Evolutionary conservation across 306 rosid genomes (phyloP), one percentile per base, ranked within the genome.

Genomic region (Adenanthera pavonina): DNA sequence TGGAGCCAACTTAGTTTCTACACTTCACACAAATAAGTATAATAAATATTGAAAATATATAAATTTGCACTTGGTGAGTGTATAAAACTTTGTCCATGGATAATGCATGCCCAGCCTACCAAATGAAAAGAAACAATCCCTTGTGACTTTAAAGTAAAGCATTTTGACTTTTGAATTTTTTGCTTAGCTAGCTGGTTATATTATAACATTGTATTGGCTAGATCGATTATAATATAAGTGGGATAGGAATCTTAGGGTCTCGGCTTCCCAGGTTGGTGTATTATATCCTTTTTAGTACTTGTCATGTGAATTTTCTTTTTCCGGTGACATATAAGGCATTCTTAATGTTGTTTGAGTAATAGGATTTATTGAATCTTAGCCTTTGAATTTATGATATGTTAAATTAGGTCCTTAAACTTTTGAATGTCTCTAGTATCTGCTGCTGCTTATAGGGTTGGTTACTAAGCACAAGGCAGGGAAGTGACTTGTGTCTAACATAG

Each of bases 181-280:
- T 56, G 11, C 19, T 0, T n/a, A 56, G n/a, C 7, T 56, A 2
- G 61, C 1, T 19, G n/a, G 33, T 54, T 10, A 17, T 54, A 17
- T n/a, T 54, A 11, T n/a, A n/a, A 16, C 30, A 25, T 25, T 25
- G 30, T 25, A 25, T 25, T 54, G 12, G 60, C 30, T n/a, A 10
- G 17, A 54, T 54, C n/a, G 60, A 6, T 54, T n/a, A 30, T n/a
- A 53, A 43, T 95, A 95, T 84, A 95, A 89, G 78, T 93, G 99
- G 99, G 91, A 92, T 56, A 87, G 86, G 64, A 88, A 72, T 81
- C 85, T 92, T 64, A 89, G 97, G 82, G 97, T 84, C 11, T 95
- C 97, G 99, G 90, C 89, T 82, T 98, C 99, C 49, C 94, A 95
- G 94, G 99, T 95, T 62, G 76, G 87, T 86, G 51, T 82, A 72